Base-by-base conservation (phyloP, 1,139 yeast genomes). In the Candida gigantensis region DNA sequence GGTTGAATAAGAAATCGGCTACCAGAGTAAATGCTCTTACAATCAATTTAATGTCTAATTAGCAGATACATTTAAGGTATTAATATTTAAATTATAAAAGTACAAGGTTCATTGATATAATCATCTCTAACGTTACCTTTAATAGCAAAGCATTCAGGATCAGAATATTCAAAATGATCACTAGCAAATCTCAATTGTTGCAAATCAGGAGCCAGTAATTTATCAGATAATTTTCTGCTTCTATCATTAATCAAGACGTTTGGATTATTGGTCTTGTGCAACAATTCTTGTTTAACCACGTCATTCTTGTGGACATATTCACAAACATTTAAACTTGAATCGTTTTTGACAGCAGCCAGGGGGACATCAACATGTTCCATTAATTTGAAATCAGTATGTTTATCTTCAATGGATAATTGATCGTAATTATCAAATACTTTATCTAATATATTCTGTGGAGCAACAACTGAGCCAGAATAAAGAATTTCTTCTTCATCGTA, bases 101-200 rank as follows among this genome's bases (percentile, higher is more conserved):
- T 21, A 20, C 30, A 28, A 16, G 30, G 25, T 21, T 32, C 35
- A 14, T 33, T 20, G 18, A 5, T 14, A 28, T 34, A 52, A 43
- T 52, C 57, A 39, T 52, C 57, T 36, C 57, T 46, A 30, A 35
- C 49, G 34, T 36, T 26, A 25, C 8, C 24, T 16, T 24, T 30
- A n/a, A 12, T n/a, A 23, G 13, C 9, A 23, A 6, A 23, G 23
- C 8, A 24, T 12, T n/a, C n/a, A n/a, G 13, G 7, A 7, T 30
- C 19, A 4, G 4, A 10, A 23, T 20, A 27, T 11, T 34, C 39
- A 31, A 33, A 32, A 4, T 25, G 24, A 19, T 34, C 38, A 23
- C 29, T 27, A 8, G 16, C 25, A 17, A 32, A 27, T 11, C 6
- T 15, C 13, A 18, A 8, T 9, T 15, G 23, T 8, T 30, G 30